Evolutionary conservation across 495 filamentous ascomycete species (phyloP).

Genomic region (Hapsidospora chrysogenum): DNA sequence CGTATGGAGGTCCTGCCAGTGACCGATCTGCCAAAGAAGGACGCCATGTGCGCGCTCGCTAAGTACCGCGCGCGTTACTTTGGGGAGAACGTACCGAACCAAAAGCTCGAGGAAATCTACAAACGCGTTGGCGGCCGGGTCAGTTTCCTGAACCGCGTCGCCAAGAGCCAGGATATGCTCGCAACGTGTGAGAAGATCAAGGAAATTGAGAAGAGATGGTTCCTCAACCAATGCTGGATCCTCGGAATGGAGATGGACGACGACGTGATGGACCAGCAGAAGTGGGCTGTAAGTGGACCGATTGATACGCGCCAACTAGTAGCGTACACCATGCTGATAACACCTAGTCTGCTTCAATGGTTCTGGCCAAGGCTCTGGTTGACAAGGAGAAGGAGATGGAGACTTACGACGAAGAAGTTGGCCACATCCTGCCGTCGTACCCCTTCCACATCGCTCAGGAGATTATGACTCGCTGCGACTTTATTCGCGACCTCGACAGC

Average conservation of each 20-base stretch:
- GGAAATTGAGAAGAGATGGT: constrained; percentile 76
- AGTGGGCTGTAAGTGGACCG: constrained; percentile 64
- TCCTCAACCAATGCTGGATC: constrained; percentile 89
- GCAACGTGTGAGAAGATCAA: constrained; percentile 64
- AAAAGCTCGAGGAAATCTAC: constrained; percentile 61
- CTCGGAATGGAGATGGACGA: constrained; percentile 90
- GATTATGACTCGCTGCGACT: constrained; percentile 92
- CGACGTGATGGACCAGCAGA: constrained; percentile 98
- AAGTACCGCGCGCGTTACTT: constrained; percentile 62
- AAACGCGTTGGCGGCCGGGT: constrained; percentile 71
- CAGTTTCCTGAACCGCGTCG: constrained; percentile 72
- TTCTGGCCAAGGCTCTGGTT: constrained; percentile 79
- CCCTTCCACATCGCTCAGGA: constrained; percentile 67
- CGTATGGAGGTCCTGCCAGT: constrained; percentile 84
- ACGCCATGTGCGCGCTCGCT: constrained; percentile 57
- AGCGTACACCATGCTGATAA: neutral
- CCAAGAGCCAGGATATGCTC: constrained; percentile 62
- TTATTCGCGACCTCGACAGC: constrained; percentile 82
- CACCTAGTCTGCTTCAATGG: constrained; percentile 68
- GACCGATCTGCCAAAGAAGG: constrained; percentile 56
- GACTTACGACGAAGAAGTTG: constrained; percentile 42
- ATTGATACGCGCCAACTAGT: no score
- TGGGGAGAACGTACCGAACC: constrained; percentile 31
- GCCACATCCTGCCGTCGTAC: constrained; percentile 68
- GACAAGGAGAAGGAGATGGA: constrained; percentile 57